phyloP scores from a whole-genome alignment of 805 yeast genomes.

The Jamesozyma rosinii region DNA sequence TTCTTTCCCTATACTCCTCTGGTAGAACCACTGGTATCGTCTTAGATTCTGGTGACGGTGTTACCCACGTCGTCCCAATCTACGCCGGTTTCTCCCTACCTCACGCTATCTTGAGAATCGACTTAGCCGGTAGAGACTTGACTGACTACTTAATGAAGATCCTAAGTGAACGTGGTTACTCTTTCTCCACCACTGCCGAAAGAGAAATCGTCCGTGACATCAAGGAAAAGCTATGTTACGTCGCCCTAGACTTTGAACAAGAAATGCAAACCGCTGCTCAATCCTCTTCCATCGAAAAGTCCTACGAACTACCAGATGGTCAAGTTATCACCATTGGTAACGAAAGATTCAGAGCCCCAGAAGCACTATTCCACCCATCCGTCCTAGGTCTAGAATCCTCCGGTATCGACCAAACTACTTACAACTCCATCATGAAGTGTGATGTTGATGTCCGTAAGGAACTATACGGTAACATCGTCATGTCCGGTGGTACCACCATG shows the following conservation, averaged over 20 bases:
- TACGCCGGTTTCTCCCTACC: slow-evolving; percentile 99
- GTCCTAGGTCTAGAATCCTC: slow-evolving; percentile 86
- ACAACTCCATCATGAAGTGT: slow-evolving; percentile 81
- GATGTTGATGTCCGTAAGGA: slow-evolving; percentile 98
- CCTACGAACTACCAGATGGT: slow-evolving; percentile 99
- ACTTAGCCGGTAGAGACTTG: slow-evolving; percentile 98
- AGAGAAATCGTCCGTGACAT: slow-evolving; percentile 85
- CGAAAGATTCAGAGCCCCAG: slow-evolving; percentile 99
- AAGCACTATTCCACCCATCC: slow-evolving; percentile 98
- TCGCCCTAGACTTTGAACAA: slow-evolving; percentile 98
- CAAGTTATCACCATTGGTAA: slow-evolving; percentile 99
- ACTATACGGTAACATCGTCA: slow-evolving; percentile 96
- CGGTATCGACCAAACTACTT: slow-evolving; percentile 94
- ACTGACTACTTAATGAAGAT: slow-evolving; percentile 98
- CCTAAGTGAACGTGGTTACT: slow-evolving; percentile 96
- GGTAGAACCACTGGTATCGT: slow-evolving; percentile 99
- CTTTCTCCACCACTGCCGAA: slow-evolving; percentile 98
- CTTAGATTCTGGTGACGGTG: slow-evolving; percentile 99
- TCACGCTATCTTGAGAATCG: slow-evolving; percentile 97
- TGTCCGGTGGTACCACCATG: slow-evolving; percentile 99
- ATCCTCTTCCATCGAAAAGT: slow-evolving; percentile 95
- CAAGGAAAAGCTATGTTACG: slow-evolving; percentile 98
- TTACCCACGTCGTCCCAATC: slow-evolving; percentile 99
- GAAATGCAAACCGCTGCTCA: slow-evolving; percentile 99
- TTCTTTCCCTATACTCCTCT: slow-evolving; percentile 92